Percentiles rank a stretch among this genome's conserved stretches.
These are phyloP conservation scores for Trichoderma lentiforme DNA, from an alignment of 2,329 filamentous ascomycete species.

Conservation along the genomic window DNA sequence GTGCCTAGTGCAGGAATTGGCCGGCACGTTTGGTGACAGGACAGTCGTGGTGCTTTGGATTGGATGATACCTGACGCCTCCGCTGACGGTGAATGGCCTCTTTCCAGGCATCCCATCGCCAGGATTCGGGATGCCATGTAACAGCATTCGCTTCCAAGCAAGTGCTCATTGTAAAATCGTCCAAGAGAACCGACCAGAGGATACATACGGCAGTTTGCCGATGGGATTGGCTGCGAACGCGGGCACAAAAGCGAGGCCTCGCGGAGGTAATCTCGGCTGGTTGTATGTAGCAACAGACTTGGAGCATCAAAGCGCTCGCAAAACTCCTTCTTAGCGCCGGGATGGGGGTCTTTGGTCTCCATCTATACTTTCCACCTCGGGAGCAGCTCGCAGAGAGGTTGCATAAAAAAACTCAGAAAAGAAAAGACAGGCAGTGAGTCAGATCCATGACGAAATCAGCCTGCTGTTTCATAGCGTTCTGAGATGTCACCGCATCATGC, in stretches of 20 bases:
- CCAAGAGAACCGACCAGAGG: background rate
- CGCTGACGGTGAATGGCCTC: background rate
- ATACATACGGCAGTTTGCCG: background rate
- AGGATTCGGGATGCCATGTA: background rate
- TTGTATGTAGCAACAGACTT: background rate
- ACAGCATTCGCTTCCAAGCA: background rate
- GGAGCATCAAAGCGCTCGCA: constrained; percentile 5
- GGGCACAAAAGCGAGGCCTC: constrained; percentile 1
- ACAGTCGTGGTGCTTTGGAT: background rate
- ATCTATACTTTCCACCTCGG: background rate
- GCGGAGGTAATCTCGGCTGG: constrained; percentile 15
- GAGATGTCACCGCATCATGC: constrained; percentile 8
- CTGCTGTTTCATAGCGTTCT: background rate
- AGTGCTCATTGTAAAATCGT: background rate
- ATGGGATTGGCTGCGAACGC: background rate
- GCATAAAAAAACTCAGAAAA: background rate
- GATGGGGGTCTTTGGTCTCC: constrained; percentile 3
- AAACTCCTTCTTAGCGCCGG: background rate
- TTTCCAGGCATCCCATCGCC: background rate
- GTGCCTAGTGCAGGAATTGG: background rate
- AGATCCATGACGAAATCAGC: background rate
- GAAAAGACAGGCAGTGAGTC: background rate
- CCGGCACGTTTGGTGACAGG: background rate
- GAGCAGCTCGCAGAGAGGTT: background rate
- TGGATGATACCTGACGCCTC: background rate